Percentiles rank a stretch among this genome's conserved stretches.
phyloP scores from a whole-genome alignment of 768 basidiomycete genomes.

The Tylopilus sp. region DNA sequence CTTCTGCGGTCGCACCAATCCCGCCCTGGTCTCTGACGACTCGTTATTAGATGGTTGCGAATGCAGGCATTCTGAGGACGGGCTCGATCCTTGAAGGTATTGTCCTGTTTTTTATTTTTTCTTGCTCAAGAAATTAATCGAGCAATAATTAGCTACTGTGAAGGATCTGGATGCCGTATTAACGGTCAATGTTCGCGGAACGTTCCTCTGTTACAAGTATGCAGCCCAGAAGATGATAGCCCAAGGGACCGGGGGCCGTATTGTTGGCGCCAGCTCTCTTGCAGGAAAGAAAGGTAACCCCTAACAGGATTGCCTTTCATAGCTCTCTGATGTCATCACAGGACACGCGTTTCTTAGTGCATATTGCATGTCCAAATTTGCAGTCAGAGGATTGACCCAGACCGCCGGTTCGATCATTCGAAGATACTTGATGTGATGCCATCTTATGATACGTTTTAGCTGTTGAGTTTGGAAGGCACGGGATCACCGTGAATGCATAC shows the following conservation, averaged over 20 bases:
- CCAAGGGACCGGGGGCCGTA: conserved; percentile 40
- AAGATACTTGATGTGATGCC: not conserved
- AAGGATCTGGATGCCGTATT: conserved; percentile 33
- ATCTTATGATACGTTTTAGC: conserved; percentile 25
- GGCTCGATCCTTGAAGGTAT: conserved; percentile 10
- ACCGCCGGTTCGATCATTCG: conserved; percentile 15
- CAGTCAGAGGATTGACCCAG: conserved; percentile 42
- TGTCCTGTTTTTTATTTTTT: too few species aligned
- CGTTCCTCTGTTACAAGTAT: conserved; percentile 40
- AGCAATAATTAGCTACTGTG: conserved; percentile 24
- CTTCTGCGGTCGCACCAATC: not conserved
- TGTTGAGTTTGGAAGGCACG: conserved; percentile 26
- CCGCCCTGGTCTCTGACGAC: conserved; percentile 1
- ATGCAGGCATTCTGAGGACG: conserved; percentile 16
- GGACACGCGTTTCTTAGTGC: conserved; percentile 28
- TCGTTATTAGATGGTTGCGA: conserved; percentile 14
- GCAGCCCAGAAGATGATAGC: conserved; percentile 44
- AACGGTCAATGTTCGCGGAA: conserved; percentile 39
- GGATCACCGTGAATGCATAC: conserved; percentile 36
- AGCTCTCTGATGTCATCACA: conserved; percentile 12
- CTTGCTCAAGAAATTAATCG: not conserved
- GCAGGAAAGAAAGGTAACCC: conserved; percentile 32
- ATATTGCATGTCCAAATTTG: conserved; percentile 42
- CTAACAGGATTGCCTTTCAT: not conserved
- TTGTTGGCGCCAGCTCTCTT: conserved; percentile 38